Evolutionary conservation across 1,284 basidiomycete genomes (phyloP).

Genomic region (Boletus austroedulis): DNA sequence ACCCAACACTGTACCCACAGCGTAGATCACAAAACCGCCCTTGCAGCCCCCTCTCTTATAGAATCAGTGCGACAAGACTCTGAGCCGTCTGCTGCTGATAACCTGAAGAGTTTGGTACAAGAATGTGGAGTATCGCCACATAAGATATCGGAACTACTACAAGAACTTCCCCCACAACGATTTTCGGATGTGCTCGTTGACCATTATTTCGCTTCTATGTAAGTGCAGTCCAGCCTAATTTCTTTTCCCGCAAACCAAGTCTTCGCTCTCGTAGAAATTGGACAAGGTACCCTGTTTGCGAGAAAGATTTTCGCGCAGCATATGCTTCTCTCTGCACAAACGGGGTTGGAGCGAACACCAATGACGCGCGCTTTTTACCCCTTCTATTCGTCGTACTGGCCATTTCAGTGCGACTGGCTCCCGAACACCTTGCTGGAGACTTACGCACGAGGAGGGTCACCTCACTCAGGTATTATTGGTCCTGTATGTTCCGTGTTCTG

Average conservation of each 20-base stretch:
- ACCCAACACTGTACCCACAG: constrained; percentile 27
- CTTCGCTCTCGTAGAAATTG: constrained; percentile 64
- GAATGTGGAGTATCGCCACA: constrained; percentile 89
- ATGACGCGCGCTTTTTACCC: constrained; percentile 85
- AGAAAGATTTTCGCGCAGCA: constrained; percentile 77
- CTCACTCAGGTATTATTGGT: constrained; percentile 90
- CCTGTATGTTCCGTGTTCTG: constrained; percentile 58
- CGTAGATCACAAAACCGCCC: constrained; percentile 28
- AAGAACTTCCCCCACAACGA: constrained; percentile 78
- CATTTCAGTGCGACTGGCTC: constrained; percentile 81
- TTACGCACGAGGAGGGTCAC: constrained; percentile 70
- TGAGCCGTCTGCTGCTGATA: constrained; percentile 73
- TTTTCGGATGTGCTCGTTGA: constrained; percentile 73
- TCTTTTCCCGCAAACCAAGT: constrained; percentile 1
- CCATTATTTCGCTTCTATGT: constrained; percentile 77
- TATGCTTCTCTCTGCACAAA: constrained; percentile 80
- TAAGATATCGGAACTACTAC: constrained; percentile 84
- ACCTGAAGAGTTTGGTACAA: constrained; percentile 76
- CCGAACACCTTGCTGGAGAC: constrained; percentile 81
- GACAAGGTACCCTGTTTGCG: constrained; percentile 91
- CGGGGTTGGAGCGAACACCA: constrained; percentile 68
- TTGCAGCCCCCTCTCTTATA: constrained; percentile 36
- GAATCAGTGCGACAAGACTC: constrained; percentile 50
- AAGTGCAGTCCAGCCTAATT: constrained; percentile 28
- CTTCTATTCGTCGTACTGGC: constrained; percentile 93